Base-by-base conservation (phyloP, 2,329 filamentous ascomycete genomes). In the Bipolaris gigantea region DNA sequence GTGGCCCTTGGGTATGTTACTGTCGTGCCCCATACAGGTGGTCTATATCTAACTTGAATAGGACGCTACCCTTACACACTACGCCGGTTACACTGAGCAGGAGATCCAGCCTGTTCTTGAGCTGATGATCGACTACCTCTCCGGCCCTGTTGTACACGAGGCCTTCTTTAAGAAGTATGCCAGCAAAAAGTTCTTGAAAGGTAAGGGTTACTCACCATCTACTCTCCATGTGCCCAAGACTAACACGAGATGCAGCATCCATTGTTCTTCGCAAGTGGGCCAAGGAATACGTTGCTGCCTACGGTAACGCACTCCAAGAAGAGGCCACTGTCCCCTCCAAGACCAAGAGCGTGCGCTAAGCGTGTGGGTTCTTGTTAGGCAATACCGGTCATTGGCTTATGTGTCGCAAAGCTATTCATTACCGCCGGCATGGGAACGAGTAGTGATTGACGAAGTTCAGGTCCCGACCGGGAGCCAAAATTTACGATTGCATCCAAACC, bases 161-260 rank as follows among this genome's bases (percentile, higher is more conserved):
- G 95, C 94, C 34, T 97, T 99, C 82, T 97, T 97, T 83, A 96
- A 96, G 85, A 99, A 99, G 78, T 99, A 99, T 75, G 94, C 94
- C 52, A 96, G 91, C 85, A 99, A 97, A 83, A 97, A 96, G 79
- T 99, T 97, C 79, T 80, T 97, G 68, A 99, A 99, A 81, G 92
- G 93, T 96, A 86, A 78, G 51, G 27, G 19, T 32, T n/a, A 25
- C 23, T 7, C 16, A 15, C 6, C 16, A 15, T 33, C 19, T 30
- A 2, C 6, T 30, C 25, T 33, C 4, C 4, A 25, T 13, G 4
- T 13, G 10, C 35, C 4, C 8, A 6, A 6, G 18, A 49, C 64
- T 70, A 59, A 67, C 51, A 40, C 25, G 4, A 5, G 16, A n/a
- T n/a, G 11, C 55, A 96, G 92, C 92, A 66, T 97, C 93, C 23